These are phyloP conservation scores for Xylariaceae sp. DNA, from an alignment of 2,329 filamentous ascomycete species.

Conservation along the genomic window DNA sequence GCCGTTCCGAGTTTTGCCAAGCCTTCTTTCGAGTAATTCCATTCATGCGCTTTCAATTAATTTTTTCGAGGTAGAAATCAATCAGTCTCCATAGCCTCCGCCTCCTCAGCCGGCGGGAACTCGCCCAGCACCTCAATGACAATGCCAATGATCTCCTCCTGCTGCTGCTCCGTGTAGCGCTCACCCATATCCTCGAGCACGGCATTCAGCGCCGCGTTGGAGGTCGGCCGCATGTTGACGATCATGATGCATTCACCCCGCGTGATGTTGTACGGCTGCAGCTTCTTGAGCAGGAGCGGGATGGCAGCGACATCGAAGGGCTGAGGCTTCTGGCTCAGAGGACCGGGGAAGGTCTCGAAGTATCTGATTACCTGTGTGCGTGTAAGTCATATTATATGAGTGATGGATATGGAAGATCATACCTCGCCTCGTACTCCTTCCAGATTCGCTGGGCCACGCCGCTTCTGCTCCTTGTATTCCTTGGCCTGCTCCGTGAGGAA, in stretches of 20 bases:
- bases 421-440: conserved; percentile 63
- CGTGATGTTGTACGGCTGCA: conserved; percentile 55
- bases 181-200: conserved; percentile 61
- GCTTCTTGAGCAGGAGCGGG: conserved; percentile 46
- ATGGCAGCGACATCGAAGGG: conserved; percentile 52
- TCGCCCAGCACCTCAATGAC: conserved; percentile 55
- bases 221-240: conserved; percentile 58
- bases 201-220: conserved; percentile 53
- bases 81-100: conserved; percentile 36
- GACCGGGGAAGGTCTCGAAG: conserved; percentile 49
- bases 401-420: conserved; percentile 18
- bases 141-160: conserved; percentile 52
- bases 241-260: conserved; percentile 67
- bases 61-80: not conserved
- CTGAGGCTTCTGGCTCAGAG: conserved; percentile 49
- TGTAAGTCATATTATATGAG: not conserved
- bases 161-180: conserved; percentile 55
- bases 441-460: conserved; percentile 51
- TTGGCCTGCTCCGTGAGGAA: conserved; percentile 55
- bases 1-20: not conserved
- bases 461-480: conserved; percentile 47
- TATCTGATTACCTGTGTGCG: conserved; percentile 53
- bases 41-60: not conserved
- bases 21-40: not conserved
- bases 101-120: conserved; percentile 37